phyloP scores from a whole-genome alignment of 495 filamentous ascomycete genomes.

The Bacidia gigantensis region DNA sequence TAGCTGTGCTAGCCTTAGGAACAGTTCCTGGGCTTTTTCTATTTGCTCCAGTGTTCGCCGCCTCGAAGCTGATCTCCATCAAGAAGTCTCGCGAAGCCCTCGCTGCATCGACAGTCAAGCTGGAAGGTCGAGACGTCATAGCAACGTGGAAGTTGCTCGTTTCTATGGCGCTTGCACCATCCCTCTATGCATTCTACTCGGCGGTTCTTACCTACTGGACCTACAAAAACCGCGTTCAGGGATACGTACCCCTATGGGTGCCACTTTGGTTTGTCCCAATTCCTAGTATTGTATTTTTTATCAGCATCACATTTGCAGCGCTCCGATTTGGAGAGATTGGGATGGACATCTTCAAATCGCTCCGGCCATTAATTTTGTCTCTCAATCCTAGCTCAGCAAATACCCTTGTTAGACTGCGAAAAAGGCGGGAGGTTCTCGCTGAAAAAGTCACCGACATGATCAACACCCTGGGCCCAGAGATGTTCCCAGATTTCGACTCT shows the following conservation, averaged over 20 bases:
- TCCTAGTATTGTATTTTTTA: slow-evolving; percentile 65
- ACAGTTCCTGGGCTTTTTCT: slow-evolving; percentile 78
- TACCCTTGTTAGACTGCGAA: slow-evolving; percentile 64
- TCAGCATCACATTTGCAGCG: slow-evolving; percentile 80
- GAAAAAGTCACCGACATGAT: slow-evolving; percentile 80
- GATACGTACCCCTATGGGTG: slow-evolving; percentile 63
- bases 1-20: slow-evolving; percentile 60
- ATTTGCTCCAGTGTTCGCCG: slow-evolving; percentile 84
- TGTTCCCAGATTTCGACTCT: slow-evolving; percentile 92
- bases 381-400: slow-evolving; percentile 75
- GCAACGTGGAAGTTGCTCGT: slow-evolving; percentile 98
- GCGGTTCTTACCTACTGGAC: slow-evolving; percentile 61
- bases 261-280: slow-evolving; percentile 66
- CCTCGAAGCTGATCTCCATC: slow-evolving; percentile 75
- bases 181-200: slow-evolving; percentile 73
- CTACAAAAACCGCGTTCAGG: slow-evolving; percentile 65
- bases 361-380: slow-evolving; percentile 78
- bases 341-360: slow-evolving; percentile 96
- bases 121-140: slow-evolving; percentile 89
- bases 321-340: slow-evolving; percentile 91
- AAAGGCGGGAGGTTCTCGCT: slow-evolving; percentile 56
- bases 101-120: slow-evolving; percentile 84
- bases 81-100: slow-evolving; percentile 84
- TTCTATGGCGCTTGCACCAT: slow-evolving; percentile 71
- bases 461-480: slow-evolving; percentile 88